Conservation (phyloP, 441 rosid species). For the Euphorbia celastroides region DNA sequence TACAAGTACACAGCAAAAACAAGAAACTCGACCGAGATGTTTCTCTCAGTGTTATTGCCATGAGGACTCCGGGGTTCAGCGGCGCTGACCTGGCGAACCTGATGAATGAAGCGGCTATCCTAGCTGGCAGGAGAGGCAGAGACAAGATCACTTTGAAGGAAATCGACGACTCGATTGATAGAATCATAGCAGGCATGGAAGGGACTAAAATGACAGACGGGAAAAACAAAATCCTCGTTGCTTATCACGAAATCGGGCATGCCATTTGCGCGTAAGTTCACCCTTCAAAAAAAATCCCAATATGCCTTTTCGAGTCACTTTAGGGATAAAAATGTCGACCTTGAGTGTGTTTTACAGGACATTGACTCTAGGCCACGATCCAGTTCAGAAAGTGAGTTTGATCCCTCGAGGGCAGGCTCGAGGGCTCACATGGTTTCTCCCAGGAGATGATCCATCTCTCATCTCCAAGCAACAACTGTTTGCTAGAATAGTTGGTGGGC, state of each 20-base stretch:
- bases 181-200: slow-evolving; percentile 69
- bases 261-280: slow-evolving; percentile 57
- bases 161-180: slow-evolving; percentile 61
- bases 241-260: slow-evolving; percentile 71
- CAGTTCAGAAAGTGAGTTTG: slow-evolving; percentile 63
- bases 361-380: slow-evolving; percentile 64
- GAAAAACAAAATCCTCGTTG: slow-evolving; percentile 57
- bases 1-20: slow-evolving; percentile 58
- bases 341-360: slow-evolving; percentile 30
- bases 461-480: slow-evolving; percentile 54
- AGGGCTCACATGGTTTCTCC: slow-evolving; percentile 70
- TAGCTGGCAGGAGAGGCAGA: slow-evolving; percentile 67
- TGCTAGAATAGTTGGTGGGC: slow-evolving; percentile 68
- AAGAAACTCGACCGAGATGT: slow-evolving; percentile 63
- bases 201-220: slow-evolving; percentile 74
- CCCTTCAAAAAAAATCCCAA: neutral
- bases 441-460: slow-evolving; percentile 55
- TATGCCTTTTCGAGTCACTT: neutral
- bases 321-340: neutral
- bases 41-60: slow-evolving; percentile 44
- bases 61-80: slow-evolving; percentile 78
- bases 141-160: slow-evolving; percentile 42
- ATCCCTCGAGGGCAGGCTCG: slow-evolving; percentile 74
- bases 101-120: slow-evolving; percentile 78
- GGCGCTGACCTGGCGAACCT: slow-evolving; percentile 82